A percentile compares a stretch with the other conserved stretches of the same genome.
These are phyloP conservation scores for Talaromyces sp. DNA, from an alignment of 2,329 filamentous ascomycete genomes.

Conservation along the genomic window DNA sequence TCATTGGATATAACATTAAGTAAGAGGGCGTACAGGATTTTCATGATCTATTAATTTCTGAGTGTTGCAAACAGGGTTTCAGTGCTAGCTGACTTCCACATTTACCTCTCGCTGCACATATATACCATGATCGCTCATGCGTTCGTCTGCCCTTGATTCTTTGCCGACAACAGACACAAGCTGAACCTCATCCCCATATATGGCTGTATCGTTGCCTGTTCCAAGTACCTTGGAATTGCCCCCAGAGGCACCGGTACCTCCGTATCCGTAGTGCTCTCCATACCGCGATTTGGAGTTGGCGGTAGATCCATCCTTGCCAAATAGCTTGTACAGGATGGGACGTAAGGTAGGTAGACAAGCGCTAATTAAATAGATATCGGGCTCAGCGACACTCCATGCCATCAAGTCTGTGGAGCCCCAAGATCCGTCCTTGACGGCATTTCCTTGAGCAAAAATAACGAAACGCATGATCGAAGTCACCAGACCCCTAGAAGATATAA, in stretches of 20 bases:
- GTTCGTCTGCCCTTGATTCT: neutral
- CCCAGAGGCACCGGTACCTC: neutral
- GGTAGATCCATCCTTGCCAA: neutral
- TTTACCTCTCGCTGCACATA: neutral
- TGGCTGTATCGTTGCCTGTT: neutral
- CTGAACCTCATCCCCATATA: slow-evolving; percentile 1
- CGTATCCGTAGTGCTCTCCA: neutral
- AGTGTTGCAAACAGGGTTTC: neutral
- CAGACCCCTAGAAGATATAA: neutral
- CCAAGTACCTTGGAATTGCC: neutral
- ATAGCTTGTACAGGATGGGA: neutral
- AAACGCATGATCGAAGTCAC: slow-evolving; percentile 3
- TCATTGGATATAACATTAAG: neutral
- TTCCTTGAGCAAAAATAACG: neutral
- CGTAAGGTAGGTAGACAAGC: neutral
- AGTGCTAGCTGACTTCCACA: neutral
- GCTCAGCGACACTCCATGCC: slow-evolving; percentile 3
- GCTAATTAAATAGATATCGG: slow-evolving; percentile 1
- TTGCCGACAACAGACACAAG: neutral
- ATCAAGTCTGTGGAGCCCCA: neutral
- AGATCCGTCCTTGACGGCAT: neutral
- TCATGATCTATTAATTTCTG: neutral
- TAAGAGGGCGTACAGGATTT: neutral
- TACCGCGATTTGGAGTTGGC: neutral
- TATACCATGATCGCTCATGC: neutral